phyloP scores from a whole-genome alignment of 2,329 filamentous ascomycete species.

The Fusarium sororula region DNA sequence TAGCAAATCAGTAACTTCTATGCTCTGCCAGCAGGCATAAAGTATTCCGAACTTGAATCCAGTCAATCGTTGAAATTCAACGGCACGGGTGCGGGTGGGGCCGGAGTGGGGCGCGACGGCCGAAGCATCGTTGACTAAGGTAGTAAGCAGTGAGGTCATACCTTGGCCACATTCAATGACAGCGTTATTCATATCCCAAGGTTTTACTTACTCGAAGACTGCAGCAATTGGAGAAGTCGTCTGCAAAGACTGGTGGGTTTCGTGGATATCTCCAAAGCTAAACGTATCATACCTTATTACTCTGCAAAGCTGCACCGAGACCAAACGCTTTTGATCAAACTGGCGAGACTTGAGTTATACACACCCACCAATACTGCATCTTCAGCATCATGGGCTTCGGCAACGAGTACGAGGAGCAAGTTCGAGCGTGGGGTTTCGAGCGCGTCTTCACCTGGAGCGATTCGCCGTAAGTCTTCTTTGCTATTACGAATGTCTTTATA shows the following conservation, averaged over 20 bases:
- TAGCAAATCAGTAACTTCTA: background rate
- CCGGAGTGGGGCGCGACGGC: slow-evolving; percentile 12
- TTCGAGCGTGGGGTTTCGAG: slow-evolving; percentile 74
- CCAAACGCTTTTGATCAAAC: background rate
- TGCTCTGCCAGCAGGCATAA: background rate
- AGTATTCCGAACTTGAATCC: background rate
- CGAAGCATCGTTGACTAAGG: background rate
- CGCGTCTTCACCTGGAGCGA: slow-evolving; percentile 79
- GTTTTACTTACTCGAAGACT: background rate
- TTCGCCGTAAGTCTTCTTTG: slow-evolving; percentile 63
- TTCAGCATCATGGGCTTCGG: slow-evolving; percentile 40
- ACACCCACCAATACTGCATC: background rate
- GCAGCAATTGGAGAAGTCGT: background rate
- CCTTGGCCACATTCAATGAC: slow-evolving; percentile 7
- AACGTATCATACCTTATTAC: background rate
- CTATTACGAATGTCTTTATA: background rate
- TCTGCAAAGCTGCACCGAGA: background rate
- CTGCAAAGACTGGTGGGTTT: background rate
- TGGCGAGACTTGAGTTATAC: background rate
- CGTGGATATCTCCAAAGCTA: background rate
- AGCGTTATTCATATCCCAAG: slow-evolving; percentile 8
- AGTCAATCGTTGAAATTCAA: background rate
- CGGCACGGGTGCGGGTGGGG: background rate
- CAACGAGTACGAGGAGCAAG: slow-evolving; percentile 61
- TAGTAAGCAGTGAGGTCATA: slow-evolving; percentile 33